Evolutionary conservation across 257 asterid species (phyloP).

Genomic region (Nicotiana benthamiana): DNA sequence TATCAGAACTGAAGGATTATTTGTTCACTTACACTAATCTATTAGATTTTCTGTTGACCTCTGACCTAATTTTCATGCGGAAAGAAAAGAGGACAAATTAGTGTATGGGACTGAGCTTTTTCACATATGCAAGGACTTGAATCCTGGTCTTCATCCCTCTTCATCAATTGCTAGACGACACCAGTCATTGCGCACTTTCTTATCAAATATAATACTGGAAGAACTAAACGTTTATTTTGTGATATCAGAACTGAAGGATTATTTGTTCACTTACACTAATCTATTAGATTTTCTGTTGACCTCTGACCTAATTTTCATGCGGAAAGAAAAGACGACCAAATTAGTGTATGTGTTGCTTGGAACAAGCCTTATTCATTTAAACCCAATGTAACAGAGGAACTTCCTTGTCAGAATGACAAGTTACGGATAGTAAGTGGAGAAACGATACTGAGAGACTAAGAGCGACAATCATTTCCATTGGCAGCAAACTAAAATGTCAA

Average conservation of each 20-base stretch:
- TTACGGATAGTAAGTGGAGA: background rate
- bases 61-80: background rate
- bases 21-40: background rate
- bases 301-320: background rate
- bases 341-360: background rate
- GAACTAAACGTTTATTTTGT: background rate
- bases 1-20: background rate
- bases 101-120: too few relatives aligned
- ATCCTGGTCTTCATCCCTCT: background rate
- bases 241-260: background rate
- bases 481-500: background rate
- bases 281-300: background rate
- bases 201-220: background rate
- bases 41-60: background rate
- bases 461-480: background rate
- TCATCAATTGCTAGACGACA: background rate
- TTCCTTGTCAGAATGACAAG: background rate
- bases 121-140: too few relatives aligned
- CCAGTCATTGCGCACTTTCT: background rate
- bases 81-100: background rate
- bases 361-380: background rate
- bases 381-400: background rate
- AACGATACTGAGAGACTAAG: background rate
- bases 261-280: background rate
- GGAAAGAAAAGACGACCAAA: background rate